A percentile compares a stretch with the other conserved stretches of the same genome.
Conservation (phyloP, 2,329 filamentous ascomycete genomes). For the Aspergillus sp. region DNA sequence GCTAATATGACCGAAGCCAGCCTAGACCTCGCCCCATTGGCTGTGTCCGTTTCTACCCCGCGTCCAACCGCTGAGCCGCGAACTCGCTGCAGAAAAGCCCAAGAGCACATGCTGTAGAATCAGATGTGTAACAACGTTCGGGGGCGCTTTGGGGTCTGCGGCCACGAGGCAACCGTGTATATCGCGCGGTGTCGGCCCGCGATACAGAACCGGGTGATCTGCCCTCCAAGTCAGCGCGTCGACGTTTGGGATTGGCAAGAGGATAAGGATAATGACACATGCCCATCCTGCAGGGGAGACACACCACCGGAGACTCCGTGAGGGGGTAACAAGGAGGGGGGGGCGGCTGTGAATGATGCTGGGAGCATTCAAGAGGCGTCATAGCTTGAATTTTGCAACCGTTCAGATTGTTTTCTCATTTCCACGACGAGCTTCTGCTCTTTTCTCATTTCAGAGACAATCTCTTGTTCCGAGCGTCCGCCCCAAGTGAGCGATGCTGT, state of each 20-base stretch:
- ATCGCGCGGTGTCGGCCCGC: slow-evolving; percentile 18
- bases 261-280: slow-evolving; percentile 18
- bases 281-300: slow-evolving; percentile 17
- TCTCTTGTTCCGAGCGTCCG: slow-evolving; percentile 19
- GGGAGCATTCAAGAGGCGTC: neutral
- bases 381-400: neutral
- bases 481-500: slow-evolving; percentile 21
- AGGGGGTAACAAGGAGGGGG: neutral
- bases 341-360: neutral
- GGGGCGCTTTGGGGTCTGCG: slow-evolving; percentile 19
- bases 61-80: neutral
- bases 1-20: neutral
- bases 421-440: slow-evolving; percentile 21
- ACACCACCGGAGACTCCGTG: slow-evolving; percentile 20
- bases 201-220: slow-evolving; percentile 16
- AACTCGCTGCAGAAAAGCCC: neutral
- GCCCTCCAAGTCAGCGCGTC: slow-evolving; percentile 17
- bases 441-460: slow-evolving; percentile 18
- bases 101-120: slow-evolving; percentile 1
- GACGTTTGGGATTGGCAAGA: slow-evolving; percentile 24
- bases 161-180: slow-evolving; percentile 20
- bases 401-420: slow-evolving; percentile 8
- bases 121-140: slow-evolving; percentile 22
- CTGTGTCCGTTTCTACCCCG: neutral
- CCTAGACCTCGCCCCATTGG: neutral